Conservation (phyloP, 2,329 filamentous ascomycete species). For the Colletotrichum sp. region DNA sequence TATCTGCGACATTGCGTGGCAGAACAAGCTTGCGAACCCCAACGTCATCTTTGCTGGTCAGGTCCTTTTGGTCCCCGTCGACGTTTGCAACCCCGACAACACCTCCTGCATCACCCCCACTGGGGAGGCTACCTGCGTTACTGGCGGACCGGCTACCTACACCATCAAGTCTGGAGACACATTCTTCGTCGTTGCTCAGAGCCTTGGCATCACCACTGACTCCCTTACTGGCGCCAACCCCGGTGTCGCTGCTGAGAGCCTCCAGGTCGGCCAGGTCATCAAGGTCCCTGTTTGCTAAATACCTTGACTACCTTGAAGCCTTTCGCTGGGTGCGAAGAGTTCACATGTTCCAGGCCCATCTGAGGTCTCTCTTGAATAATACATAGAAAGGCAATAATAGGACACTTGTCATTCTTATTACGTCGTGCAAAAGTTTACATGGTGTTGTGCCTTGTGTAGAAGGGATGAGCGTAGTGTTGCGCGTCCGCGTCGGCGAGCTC, state of each 20-base stretch:
- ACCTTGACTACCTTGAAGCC: background rate
- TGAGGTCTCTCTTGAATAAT: background rate
- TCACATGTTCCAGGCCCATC: background rate
- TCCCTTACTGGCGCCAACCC: slow-evolving; percentile 1
- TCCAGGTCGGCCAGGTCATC: background rate
- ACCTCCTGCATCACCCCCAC: background rate
- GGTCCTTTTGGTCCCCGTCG: background rate
- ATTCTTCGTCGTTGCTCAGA: slow-evolving; percentile 81
- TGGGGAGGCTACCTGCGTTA: background rate
- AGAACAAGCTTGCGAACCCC: background rate
- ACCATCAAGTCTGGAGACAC: slow-evolving; percentile 81
- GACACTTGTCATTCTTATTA: background rate
- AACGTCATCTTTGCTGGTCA: background rate
- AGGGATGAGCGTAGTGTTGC: background rate
- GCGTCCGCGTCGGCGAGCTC: background rate
- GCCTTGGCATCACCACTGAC: slow-evolving; percentile 56
- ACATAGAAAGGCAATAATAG: background rate
- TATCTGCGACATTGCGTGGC: slow-evolving; percentile 2
- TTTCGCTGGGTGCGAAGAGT: background rate
- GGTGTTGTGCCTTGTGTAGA: background rate
- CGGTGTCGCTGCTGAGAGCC: background rate
- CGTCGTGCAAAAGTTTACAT: background rate
- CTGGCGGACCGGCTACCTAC: slow-evolving; percentile 30
- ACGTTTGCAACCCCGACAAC: slow-evolving; percentile 6
- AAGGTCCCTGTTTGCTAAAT: slow-evolving; percentile 5